Base-by-base conservation (phyloP, 495 filamentous ascomycete genomes). In the Penicillium arizonense region DNA sequence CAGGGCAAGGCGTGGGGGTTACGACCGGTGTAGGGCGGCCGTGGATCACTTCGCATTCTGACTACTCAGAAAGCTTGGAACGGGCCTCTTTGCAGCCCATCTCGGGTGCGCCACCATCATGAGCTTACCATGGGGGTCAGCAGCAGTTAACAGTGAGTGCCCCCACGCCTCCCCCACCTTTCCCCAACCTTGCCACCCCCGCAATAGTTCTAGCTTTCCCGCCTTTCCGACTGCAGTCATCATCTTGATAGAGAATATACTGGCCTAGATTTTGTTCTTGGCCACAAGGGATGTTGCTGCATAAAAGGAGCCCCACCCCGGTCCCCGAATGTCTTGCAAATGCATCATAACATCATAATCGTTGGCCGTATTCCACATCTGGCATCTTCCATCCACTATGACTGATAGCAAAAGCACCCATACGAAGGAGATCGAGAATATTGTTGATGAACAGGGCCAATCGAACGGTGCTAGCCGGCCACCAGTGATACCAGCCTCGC, bases 401-500 rank as follows among this genome's bases (percentile, higher is more conserved):
- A n/a, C 12, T 3, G 34, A 37, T 10, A 37, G 14, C 12, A n/a
- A n/a, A 37, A 37, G 34, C 14, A 3, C 14, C 11, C 34, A 37
- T 37, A 13, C 34, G 4, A 5, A 37, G 12, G 11, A 37, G 11
- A 37, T 37, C 11, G 34, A 37, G 34, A n/a, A 37, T 37, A 10
- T 37, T n/a, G 34, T 13, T 3, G 34, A 13, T 5, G 34, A 37
- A 13, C 12, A 37, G 14, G 34, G 4, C 34, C 34, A 13, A n/a
- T 37, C 34, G n/a, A n/a, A n/a, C 4, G 11, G 34, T 5, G 3
- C 12, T 37, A n/a, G 34, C 34, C 34, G 14, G 4, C 14, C 34
- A 13, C 34, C 34, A n/a, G 11, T 26, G 13, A 64, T 64, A 50
- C 61, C 58, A 8, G 13, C 53, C 14, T 54, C 45, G 14, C 46